A percentile compares a stretch with the other conserved stretches of the same genome.
These are phyloP conservation scores for Lactifluus echinatus DNA, from an alignment of 768 basidiomycete species.

Conservation along the genomic window DNA sequence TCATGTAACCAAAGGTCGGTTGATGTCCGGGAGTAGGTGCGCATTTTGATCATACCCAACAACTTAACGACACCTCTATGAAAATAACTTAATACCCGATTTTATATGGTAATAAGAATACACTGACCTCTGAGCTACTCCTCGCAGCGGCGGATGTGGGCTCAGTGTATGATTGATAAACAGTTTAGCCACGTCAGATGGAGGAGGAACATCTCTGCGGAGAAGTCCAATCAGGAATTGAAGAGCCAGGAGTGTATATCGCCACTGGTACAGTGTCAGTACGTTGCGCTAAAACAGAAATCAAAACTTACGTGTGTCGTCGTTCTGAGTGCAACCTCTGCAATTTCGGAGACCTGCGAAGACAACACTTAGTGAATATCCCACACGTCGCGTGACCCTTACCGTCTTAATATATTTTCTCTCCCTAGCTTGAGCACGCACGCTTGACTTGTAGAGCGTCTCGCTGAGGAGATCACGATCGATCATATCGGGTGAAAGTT, in stretches of 20 bases:
- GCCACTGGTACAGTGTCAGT: conserved; percentile 45
- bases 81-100: conserved; percentile 7
- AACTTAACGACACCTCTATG: conserved; percentile 59
- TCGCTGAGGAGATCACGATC: conserved; percentile 36
- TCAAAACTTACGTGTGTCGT: conserved; percentile 59
- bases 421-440: conserved; percentile 38
- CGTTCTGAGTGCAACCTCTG: conserved; percentile 50
- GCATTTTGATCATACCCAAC: conserved; percentile 61
- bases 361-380: conserved; percentile 1
- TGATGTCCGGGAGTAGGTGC: conserved; percentile 54
- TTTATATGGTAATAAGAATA: not conserved
- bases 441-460: conserved; percentile 35
- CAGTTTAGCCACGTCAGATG: conserved; percentile 48
- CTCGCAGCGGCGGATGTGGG: conserved; percentile 60
- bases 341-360: conserved; percentile 47
- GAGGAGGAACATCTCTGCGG: conserved; percentile 49
- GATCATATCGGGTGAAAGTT: conserved; percentile 39
- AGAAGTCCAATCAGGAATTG: conserved; percentile 54
- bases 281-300: conserved; percentile 3
- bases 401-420: conserved; percentile 45
- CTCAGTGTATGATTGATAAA: conserved; percentile 60
- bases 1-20: conserved; percentile 68
- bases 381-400: conserved; percentile 12
- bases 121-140: conserved; percentile 53
- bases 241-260: conserved; percentile 66